Evolutionary conservation across 1,284 basidiomycete species (phyloP).

Genomic region (Heliocybe sulcata): DNA sequence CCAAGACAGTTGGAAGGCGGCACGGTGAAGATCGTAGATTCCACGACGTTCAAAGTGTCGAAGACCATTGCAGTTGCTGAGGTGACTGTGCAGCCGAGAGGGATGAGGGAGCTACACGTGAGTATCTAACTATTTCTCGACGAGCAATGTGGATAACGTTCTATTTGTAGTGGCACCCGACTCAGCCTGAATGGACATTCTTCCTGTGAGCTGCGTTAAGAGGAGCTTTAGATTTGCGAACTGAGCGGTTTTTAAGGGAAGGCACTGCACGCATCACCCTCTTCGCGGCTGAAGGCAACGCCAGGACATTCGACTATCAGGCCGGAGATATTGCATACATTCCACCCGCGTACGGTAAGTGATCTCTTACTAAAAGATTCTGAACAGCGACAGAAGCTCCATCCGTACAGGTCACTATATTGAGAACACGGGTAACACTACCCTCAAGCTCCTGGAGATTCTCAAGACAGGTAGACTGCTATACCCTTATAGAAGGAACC

Average conservation of each 20-base stretch:
- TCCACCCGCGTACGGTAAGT: slow-evolving; percentile 44
- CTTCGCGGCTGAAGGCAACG: slow-evolving; percentile 54
- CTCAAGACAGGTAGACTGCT: slow-evolving; percentile 42
- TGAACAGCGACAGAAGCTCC: not conserved
- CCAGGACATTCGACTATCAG: slow-evolving; percentile 64
- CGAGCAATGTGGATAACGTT: not conserved
- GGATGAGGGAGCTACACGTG: slow-evolving; percentile 35
- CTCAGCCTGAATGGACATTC: slow-evolving; percentile 61
- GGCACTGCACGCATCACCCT: slow-evolving; percentile 55
- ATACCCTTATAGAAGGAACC: not conserved
- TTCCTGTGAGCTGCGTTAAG: slow-evolving; percentile 26
- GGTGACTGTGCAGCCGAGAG: slow-evolving; percentile 61
- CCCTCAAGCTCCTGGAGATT: slow-evolving; percentile 57
- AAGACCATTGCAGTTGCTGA: slow-evolving; percentile 59
- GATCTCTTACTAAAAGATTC: not conserved
- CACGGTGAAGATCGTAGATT: slow-evolving; percentile 56
- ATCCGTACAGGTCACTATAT: slow-evolving; percentile 48
- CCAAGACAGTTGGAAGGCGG: slow-evolving; percentile 49
- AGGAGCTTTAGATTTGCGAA: not conserved
- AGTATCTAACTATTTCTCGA: not conserved
- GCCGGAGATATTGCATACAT: slow-evolving; percentile 62
- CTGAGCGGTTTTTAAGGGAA: slow-evolving; percentile 26
- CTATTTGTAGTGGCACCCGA: slow-evolving; percentile 63
- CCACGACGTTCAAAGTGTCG: slow-evolving; percentile 41
- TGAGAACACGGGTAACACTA: slow-evolving; percentile 62